Evolutionary conservation across 2,329 filamentous ascomycete genomes (phyloP), one percentile per base, ranked within the genome.

Genomic region (Hymenoscyphus infarciens): DNA sequence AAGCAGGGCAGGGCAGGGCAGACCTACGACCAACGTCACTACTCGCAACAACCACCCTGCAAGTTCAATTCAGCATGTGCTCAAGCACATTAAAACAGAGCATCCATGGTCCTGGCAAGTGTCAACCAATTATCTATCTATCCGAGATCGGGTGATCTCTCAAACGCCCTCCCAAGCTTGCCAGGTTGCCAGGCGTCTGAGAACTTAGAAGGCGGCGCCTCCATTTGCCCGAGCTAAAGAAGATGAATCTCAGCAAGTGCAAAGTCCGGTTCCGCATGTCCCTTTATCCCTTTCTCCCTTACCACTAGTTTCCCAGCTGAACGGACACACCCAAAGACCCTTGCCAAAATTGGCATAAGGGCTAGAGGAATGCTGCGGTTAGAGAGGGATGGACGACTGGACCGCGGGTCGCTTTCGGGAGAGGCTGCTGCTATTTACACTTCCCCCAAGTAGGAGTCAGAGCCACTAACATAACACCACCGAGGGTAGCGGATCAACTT

Each of bases 381-480:
- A 31, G 58, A 60, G 53, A 52, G 55, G 33, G 29, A 42, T 38
- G 59, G 29, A 39, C 19, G 16, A 15, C 19, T 62, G 39, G 35
- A 59, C 61, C 57, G 61, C 61, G 57, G 61, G 57, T 54, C 45
- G 45, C 45, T 52, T 33, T 52, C 49, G 45, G 49, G 27, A 58
- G 35, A 49, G 56, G 38, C n/a, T 35, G 38, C n/a, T 35, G 13
- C 27, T 31, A 25, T 16, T 29, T 16, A 31, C 19, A 42, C 38
- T 15, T 42, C n/a, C n/a, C 38, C 38, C 38, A 42, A 42, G 38
- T 42, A 8, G 42, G 42, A 45, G 42, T 45, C 42, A 45, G 42
- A 45, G 16, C 27, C 35, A 56, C 19, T 56, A 56, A 33, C 22
- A 27, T 42, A 31, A 59, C 39, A 49, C 25, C 57, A 22, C 52